These are phyloP conservation scores for Rhexocercosporidium sp. DNA, from an alignment of 2,329 filamentous ascomycete genomes.

Conservation along the genomic window DNA sequence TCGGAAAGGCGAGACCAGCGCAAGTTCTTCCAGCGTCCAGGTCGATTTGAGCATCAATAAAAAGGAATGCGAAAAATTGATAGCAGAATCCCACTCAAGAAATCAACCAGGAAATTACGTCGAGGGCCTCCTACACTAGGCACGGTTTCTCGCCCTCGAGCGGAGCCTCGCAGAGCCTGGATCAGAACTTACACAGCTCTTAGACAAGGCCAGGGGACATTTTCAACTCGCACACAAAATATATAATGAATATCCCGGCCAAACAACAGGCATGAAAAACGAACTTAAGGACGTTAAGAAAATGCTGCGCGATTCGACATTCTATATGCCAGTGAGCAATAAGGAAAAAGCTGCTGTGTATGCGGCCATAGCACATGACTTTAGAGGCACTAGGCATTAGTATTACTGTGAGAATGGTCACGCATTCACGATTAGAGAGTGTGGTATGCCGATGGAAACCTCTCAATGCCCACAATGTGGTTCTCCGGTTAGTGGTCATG, in stretches of 20 bases:
- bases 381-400: no score
- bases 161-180: slow-evolving; percentile 27
- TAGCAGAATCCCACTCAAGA: slow-evolving; percentile 30
- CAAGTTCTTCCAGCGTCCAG: slow-evolving; percentile 44
- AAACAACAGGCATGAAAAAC: slow-evolving; percentile 30
- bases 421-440: no score
- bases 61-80: slow-evolving; percentile 34
- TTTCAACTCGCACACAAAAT: slow-evolving; percentile 30
- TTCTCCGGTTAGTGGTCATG: background rate
- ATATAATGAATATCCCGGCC: slow-evolving; percentile 32
- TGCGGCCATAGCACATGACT: no score
- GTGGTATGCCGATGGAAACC: no score
- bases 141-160: slow-evolving; percentile 34
- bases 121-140: slow-evolving; percentile 36
- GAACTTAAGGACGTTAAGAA: no score
- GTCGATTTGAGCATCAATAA: slow-evolving; percentile 38
- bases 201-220: slow-evolving; percentile 27
- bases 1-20: slow-evolving; percentile 21
- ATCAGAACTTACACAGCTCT: slow-evolving; percentile 31
- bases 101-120: slow-evolving; percentile 29
- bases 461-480: no score
- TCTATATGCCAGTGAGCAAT: no score
- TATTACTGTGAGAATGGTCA: no score
- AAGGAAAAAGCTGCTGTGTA: no score
- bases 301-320: no score